A percentile compares a stretch with the other conserved stretches of the same genome.
These are phyloP conservation scores for Suillus ampliporus DNA, from an alignment of 768 basidiomycete species.

Conservation along the genomic window DNA sequence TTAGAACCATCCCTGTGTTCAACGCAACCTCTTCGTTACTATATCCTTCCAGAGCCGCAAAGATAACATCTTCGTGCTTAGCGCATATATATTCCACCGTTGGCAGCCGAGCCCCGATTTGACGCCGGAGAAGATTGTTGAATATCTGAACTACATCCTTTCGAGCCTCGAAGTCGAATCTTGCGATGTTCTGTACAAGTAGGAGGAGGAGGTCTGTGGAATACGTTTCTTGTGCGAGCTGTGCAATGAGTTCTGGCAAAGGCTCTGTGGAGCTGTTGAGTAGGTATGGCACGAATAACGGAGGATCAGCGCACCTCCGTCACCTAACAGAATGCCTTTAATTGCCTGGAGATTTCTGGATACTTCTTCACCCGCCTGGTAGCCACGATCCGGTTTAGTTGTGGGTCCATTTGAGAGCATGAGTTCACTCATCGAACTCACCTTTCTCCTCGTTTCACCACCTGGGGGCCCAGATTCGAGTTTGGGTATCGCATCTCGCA, in stretches of 20 bases:
- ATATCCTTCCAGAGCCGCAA: constrained; percentile 89
- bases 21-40: constrained; percentile 95
- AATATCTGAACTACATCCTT: constrained; percentile 87
- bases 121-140: constrained; percentile 87
- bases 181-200: constrained; percentile 80
- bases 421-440: constrained; percentile 37
- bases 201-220: constrained; percentile 84
- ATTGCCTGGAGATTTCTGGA: constrained; percentile 90
- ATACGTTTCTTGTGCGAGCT: constrained; percentile 96
- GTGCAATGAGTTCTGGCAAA: constrained; percentile 87
- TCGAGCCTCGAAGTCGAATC: constrained; percentile 93
- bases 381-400: constrained; percentile 9
- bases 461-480: constrained; percentile 78
- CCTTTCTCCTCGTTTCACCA: constrained; percentile 81
- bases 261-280: constrained; percentile 57
- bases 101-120: constrained; percentile 94
- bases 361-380: constrained; percentile 86
- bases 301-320: constrained; percentile 66
- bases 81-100: constrained; percentile 92
- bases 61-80: constrained; percentile 76
- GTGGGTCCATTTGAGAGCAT: not conserved
- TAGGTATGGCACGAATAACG: constrained; percentile 8
- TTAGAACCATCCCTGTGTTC: constrained; percentile 97
- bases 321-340: constrained; percentile 86
- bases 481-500: constrained; percentile 79